Base-by-base conservation (phyloP, 306 rosid species). In the Vicia faba region DNA sequence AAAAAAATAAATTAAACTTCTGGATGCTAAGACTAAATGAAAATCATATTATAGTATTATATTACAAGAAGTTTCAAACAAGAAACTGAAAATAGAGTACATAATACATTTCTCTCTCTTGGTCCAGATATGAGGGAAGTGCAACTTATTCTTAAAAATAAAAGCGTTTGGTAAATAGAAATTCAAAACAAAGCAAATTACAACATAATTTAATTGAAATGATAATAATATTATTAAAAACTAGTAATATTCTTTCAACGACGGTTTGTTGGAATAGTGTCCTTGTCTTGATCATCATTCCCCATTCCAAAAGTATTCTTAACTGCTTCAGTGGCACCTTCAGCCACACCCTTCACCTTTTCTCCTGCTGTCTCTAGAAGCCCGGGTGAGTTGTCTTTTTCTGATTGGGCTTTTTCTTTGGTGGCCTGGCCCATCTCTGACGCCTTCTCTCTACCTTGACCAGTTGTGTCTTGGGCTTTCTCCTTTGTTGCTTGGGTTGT, bases 251-350 rank as follows among this genome's bases (percentile, higher is more conserved):
- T 53, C 1, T n/a, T n/a, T 51, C 3, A 53, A 18, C 10, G 59
- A 23, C 10, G 59, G 3, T 11, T 53, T 23, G 59, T 53, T 11
- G 59, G 31, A 2, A 20, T 1, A 23, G 23, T 7, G 8, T 53
- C 16, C 1, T 53, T 36, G 4, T 36, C 44, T 3, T 76, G 75
- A 11, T 74, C 72, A 16, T 45, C 40, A 2, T 49, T 44, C 40
- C 53, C 91, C 86, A 91, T 25, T 0, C 97, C 97, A 31, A 86
- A 4, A 1, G 97, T 83, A 4, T 70, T 11, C 14, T 86, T 91
- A 35, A 83, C 79, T 0, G 88, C 80, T 0, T 86, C 85, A 3
- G 88, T 53, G 4, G 45, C 65, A 59, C 83, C 75, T 11, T 78
- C 82, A 0, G 95, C 88, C 85, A 76, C 53, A 2, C 65, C 57